Evolutionary conservation across 2,329 filamentous ascomycete species (phyloP), one percentile per base, ranked within the genome.

Genomic region (Fusarium bactridioides): DNA sequence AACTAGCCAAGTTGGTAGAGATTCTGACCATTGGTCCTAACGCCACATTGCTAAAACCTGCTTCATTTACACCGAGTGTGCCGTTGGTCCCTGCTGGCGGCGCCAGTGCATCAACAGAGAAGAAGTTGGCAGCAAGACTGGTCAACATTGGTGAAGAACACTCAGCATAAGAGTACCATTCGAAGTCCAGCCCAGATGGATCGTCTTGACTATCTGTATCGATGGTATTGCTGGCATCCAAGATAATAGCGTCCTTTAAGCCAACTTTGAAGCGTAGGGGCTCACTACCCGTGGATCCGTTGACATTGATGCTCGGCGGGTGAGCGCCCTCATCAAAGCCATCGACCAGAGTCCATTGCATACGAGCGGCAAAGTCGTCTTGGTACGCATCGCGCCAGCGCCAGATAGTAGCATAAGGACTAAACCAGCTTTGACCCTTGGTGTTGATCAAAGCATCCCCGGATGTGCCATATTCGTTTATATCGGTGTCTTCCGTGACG

Each of bases 351-450:
- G 56, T 68, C 65, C 65, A 68, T 7, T 67, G 65, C 33, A 68
- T 62, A 13, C 56, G 63, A 6, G 63, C 65, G 4, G 65, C 65
- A 29, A 68, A 68, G 23, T 68, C 63, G 13, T 68, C 63, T 23
- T 68, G 65, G 5, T 62, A 68, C 3, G 65, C 65, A 21, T 68
- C 65, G 5, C 63, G 65, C 65, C 65, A 68, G 7, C 65, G 21
- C 55, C 65, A 67, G 1, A 68, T 67, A 3, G 65, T 68, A 10
- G 55, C 65, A n/a, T 67, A 62, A 2, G 37, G 63, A 9, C 63
- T 67, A 7, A 51, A 67, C 35, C 50, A 69, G 13, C 5, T 51
- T 4, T 50, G 35, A 1, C 59, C 65, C 2, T 51, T 29, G 4
- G 16, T 40, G 15, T n/a, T 7, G 11, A 51, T 40, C 16, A 70